Percentiles rank a stretch among this genome's conserved stretches.
Conservation (phyloP, 2,329 filamentous ascomycete species). For the Talaromyces pinophilus region DNA sequence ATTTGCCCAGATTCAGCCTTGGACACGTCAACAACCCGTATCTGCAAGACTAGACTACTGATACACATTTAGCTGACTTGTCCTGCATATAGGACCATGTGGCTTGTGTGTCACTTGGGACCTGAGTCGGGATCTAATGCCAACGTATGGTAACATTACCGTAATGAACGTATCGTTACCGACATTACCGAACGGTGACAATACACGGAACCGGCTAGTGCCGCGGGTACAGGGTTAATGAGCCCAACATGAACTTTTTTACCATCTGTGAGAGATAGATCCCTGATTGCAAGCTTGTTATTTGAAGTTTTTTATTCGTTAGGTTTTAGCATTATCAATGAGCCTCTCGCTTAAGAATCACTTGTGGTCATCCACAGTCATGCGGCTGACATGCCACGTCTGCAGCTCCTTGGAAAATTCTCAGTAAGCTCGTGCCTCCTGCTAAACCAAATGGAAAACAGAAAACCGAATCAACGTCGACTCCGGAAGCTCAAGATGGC, state of each 20-base stretch:
- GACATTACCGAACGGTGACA: not conserved
- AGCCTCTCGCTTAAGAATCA: not conserved
- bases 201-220: slow-evolving; percentile 1
- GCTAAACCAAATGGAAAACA: not conserved
- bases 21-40: slow-evolving; percentile 10
- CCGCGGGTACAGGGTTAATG: not conserved
- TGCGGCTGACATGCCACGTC: slow-evolving; percentile 5
- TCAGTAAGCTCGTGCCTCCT: slow-evolving; percentile 1
- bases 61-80: not conserved
- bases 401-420: not conserved
- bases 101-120: slow-evolving; percentile 1
- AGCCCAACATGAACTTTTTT: not conserved
- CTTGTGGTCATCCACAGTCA: not conserved
- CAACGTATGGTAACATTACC: not conserved
- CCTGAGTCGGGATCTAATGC: not conserved
- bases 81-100: not conserved
- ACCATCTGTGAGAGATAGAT: not conserved
- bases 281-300: not conserved
- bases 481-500: not conserved
- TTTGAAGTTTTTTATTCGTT: slow-evolving; percentile 11
- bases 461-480: not conserved
- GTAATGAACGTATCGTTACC: not conserved
- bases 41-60: not conserved
- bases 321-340: slow-evolving; percentile 10
- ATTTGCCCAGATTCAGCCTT: not conserved